phyloP scores from a whole-genome alignment of 2,329 filamentous ascomycete species.

The Fusarium penzigii region DNA sequence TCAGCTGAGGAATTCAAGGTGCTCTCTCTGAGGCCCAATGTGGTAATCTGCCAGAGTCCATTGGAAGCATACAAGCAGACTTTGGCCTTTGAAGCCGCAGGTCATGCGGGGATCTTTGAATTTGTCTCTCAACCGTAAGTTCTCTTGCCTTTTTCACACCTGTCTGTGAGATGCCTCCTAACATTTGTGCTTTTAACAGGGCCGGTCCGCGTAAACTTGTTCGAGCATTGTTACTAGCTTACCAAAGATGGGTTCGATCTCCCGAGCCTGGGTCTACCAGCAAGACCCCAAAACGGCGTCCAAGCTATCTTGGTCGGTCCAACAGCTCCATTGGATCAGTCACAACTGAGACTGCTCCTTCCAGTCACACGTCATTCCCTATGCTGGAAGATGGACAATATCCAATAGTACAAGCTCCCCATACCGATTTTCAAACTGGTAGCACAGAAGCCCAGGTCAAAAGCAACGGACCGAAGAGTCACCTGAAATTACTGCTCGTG shows the following conservation, averaged over 20 bases:
- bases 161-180: background rate
- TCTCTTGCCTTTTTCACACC: too few relatives aligned
- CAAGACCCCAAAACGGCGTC: background rate
- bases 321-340: background rate
- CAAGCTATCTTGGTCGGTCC: background rate
- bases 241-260: background rate
- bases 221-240: background rate
- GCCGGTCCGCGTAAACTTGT: conserved; percentile 1
- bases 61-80: background rate
- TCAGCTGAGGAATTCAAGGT: background rate
- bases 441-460: background rate
- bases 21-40: background rate
- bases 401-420: background rate
- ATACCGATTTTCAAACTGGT: background rate
- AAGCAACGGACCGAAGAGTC: background rate
- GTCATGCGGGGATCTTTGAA: conserved; percentile 1
- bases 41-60: background rate
- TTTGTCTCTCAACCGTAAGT: conserved; percentile 4
- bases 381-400: background rate
- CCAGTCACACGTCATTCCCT: background rate
- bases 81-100: background rate
- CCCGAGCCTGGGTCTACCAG: background rate
- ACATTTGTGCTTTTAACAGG: background rate
- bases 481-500: background rate
- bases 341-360: background rate